Percentiles rank a stretch among this genome's conserved stretches.
phyloP scores from a whole-genome alignment of 805 yeast species.

The Hanseniaspora thailandica region DNA sequence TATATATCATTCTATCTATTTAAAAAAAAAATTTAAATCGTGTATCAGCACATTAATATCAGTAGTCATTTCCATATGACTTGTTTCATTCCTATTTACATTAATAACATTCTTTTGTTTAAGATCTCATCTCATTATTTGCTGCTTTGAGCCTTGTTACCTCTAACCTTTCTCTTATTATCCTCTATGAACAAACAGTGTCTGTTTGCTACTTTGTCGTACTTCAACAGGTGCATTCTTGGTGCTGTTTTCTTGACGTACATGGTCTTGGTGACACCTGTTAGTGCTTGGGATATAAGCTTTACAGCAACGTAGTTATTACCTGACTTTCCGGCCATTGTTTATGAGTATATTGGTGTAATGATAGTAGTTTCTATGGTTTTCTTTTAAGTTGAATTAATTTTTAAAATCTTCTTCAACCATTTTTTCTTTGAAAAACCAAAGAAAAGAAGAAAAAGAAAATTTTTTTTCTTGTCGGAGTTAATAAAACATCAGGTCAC shows the following conservation, averaged over 20 bases:
- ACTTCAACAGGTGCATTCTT: constrained; percentile 66
- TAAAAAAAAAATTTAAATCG: too few relatives aligned
- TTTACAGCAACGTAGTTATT: constrained; percentile 60
- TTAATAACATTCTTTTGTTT: too few relatives aligned
- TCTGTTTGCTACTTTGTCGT: constrained; percentile 78
- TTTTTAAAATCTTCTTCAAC: too few relatives aligned
- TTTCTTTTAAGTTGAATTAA: neutral
- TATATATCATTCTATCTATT: too few relatives aligned
- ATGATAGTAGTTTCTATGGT: too few relatives aligned
- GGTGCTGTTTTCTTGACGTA: constrained; percentile 73
- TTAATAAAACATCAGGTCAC: neutral
- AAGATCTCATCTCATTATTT: too few relatives aligned
- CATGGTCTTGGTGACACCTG: constrained; percentile 76
- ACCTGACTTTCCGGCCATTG: constrained; percentile 42
- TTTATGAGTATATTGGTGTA: too few relatives aligned
- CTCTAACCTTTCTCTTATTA: constrained; percentile 61
- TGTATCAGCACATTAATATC: too few relatives aligned
- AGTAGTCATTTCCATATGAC: neutral
- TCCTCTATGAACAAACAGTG: constrained; percentile 85
- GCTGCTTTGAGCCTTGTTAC: constrained; percentile 30
- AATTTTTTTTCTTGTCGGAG: neutral
- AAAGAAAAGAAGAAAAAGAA: neutral
- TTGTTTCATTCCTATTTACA: neutral
- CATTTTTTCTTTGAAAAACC: too few relatives aligned
- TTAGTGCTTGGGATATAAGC: constrained; percentile 76